Evolutionary conservation across 768 basidiomycete species (phyloP).

Genomic region (Paxillus rubicundulus): DNA sequence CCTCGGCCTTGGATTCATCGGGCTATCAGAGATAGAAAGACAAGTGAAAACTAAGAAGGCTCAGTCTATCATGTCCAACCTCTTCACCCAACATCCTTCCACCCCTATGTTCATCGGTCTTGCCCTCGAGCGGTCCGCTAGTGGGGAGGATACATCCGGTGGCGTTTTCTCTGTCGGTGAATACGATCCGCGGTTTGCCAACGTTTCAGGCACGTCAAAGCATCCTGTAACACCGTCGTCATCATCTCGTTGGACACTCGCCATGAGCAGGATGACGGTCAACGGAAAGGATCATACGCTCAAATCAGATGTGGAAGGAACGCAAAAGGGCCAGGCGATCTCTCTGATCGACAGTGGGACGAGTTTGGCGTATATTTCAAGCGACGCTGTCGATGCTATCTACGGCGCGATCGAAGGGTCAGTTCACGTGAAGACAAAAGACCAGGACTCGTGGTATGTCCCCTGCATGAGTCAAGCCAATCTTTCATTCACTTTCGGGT

Average conservation of each 20-base stretch:
- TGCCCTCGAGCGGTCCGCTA: conserved; percentile 40
- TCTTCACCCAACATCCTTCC: conserved; percentile 36
- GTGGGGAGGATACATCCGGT: conserved; percentile 39
- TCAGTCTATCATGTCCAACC: conserved; percentile 38
- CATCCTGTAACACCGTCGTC: conserved; percentile 35
- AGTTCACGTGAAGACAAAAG: conserved; percentile 28
- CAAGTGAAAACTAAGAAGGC: conserved; percentile 10
- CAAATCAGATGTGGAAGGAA: conserved; percentile 28
- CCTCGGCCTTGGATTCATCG: conserved; percentile 27
- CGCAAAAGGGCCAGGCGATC: conserved; percentile 32
- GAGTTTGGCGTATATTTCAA: conserved; percentile 37
- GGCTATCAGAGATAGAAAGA: conserved; percentile 22
- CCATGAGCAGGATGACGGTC: conserved; percentile 38
- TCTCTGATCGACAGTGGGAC: conserved; percentile 46
- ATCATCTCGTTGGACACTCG: conserved; percentile 40
- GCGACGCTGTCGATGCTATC: conserved; percentile 34
- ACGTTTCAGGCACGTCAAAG: conserved; percentile 30
- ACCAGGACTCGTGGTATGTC: conserved; percentile 37
- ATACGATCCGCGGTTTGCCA: conserved; percentile 35
- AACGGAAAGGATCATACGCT: conserved; percentile 29
- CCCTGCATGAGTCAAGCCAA: conserved; percentile 31
- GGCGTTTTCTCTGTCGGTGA: conserved; percentile 44
- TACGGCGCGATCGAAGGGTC: conserved; percentile 39
- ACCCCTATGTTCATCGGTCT: conserved; percentile 41
- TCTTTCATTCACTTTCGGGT: conserved; percentile 24